These are phyloP conservation scores for Chrysochromulina parva DNA, from an alignment of 78 protist genomes.

Conservation along the genomic window DNA sequence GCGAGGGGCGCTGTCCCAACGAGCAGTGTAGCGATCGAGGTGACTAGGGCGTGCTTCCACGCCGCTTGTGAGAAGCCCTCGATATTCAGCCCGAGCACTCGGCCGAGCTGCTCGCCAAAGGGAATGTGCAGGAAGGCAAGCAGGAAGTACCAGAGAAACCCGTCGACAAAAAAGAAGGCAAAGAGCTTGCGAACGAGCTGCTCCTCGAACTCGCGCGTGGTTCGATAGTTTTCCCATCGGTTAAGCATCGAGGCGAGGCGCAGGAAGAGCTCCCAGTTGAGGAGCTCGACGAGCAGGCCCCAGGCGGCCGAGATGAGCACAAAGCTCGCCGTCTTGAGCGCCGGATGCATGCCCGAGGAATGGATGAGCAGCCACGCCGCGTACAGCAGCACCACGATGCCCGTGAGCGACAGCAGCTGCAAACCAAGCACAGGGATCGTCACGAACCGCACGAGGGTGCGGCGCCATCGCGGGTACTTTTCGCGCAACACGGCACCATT, in stretches of 20 bases:
- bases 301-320: not conserved
- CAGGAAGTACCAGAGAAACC: conserved; percentile 14
- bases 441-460: not conserved
- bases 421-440: not conserved
- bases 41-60: not conserved
- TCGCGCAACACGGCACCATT: not conserved
- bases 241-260: not conserved
- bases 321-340: not conserved
- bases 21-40: not conserved
- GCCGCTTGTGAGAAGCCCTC: not conserved
- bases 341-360: not conserved
- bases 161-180: not conserved
- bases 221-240: not conserved
- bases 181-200: not conserved
- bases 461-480: not conserved
- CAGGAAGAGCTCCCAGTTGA: not conserved
- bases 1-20: no score
- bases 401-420: not conserved
- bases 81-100: not conserved
- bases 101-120: not conserved
- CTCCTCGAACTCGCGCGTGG: not conserved
- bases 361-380: not conserved
- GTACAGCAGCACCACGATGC: not conserved
- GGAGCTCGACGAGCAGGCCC: not conserved
- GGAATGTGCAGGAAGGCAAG: conserved; percentile 15